These are phyloP conservation scores for Cordyceps sp. DNA, from an alignment of 2,329 filamentous ascomycete species.

Conservation along the genomic window DNA sequence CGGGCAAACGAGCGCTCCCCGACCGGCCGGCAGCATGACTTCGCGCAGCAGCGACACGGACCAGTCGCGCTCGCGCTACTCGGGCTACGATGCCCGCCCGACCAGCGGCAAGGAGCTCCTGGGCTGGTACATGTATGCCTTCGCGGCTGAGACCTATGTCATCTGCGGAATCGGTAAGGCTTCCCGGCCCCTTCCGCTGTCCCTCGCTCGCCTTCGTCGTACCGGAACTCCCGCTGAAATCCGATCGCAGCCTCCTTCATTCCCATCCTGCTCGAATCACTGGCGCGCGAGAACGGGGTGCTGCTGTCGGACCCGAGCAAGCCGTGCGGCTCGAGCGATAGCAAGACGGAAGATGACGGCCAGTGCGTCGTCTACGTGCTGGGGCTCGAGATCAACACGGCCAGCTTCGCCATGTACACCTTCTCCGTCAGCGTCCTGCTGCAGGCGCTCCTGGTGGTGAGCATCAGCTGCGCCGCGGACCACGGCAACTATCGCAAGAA, in stretches of 20 bases:
- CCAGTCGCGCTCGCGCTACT: constrained; percentile 37
- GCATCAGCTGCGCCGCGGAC: constrained; percentile 90
- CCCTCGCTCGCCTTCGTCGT: no score
- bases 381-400: constrained; percentile 81
- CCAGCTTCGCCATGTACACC: constrained; percentile 96
- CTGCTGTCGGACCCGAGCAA: constrained; percentile 60
- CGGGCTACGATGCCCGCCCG: constrained; percentile 72
- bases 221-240: no score
- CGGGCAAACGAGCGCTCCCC: constrained; percentile 49
- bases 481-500: constrained; percentile 86
- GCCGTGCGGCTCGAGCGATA: constrained; percentile 54
- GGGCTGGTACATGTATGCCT: constrained; percentile 94
- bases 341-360: constrained; percentile 29
- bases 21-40: constrained; percentile 10
- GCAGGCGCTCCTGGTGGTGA: constrained; percentile 82
- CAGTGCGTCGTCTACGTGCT: constrained; percentile 76
- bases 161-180: constrained; percentile 58
- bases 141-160: constrained; percentile 91
- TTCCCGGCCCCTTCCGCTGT: constrained; percentile 4
- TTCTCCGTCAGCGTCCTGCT: constrained; percentile 85
- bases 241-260: constrained; percentile 93
- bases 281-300: constrained; percentile 83
- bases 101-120: constrained; percentile 77
- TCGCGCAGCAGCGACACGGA: not conserved
- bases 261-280: constrained; percentile 83